These are phyloP conservation scores for Phytophthora vignae DNA, from an alignment of 352 stramenopile species.

Conservation along the genomic window DNA sequence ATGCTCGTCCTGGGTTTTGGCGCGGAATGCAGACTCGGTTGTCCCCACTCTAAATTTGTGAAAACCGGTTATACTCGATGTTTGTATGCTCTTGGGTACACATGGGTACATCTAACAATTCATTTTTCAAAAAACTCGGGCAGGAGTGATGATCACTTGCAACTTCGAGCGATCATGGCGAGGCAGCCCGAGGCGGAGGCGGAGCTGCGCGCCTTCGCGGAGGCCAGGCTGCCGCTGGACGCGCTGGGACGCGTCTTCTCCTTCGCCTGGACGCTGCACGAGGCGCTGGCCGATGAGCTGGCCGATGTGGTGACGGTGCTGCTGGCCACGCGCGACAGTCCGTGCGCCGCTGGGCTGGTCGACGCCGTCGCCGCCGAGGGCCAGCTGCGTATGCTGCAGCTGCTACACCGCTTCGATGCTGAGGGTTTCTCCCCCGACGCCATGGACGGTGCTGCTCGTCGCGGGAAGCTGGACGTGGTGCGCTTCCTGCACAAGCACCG, in stretches of 20 bases:
- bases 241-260: slow-evolving; percentile 51
- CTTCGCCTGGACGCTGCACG: slow-evolving; percentile 50
- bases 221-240: slow-evolving; percentile 50
- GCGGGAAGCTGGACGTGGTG: slow-evolving; percentile 52
- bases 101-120: slow-evolving; percentile 3
- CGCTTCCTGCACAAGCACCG: slow-evolving; percentile 59
- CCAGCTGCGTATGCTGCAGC: slow-evolving; percentile 45
- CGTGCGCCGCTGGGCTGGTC: slow-evolving; percentile 36
- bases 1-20: not conserved
- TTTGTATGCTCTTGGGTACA: slow-evolving; percentile 1
- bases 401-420: slow-evolving; percentile 46
- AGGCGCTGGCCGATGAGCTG: slow-evolving; percentile 38
- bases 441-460: slow-evolving; percentile 52
- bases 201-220: slow-evolving; percentile 26
- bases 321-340: slow-evolving; percentile 38
- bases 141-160: slow-evolving; percentile 16
- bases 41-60: slow-evolving; percentile 35
- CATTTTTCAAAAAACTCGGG: not conserved
- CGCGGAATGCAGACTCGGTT: slow-evolving; percentile 3
- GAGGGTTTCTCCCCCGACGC: slow-evolving; percentile 44
- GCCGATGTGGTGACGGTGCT: slow-evolving; percentile 49
- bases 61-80: slow-evolving; percentile 8
- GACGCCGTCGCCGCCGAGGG: slow-evolving; percentile 47
- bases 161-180: slow-evolving; percentile 4
- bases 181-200: not conserved